Percentiles rank a stretch among this genome's conserved stretches.
These are phyloP conservation scores for Kodamaea hsintzibuensis DNA, from an alignment of 805 yeast species.

Conservation along the genomic window DNA sequence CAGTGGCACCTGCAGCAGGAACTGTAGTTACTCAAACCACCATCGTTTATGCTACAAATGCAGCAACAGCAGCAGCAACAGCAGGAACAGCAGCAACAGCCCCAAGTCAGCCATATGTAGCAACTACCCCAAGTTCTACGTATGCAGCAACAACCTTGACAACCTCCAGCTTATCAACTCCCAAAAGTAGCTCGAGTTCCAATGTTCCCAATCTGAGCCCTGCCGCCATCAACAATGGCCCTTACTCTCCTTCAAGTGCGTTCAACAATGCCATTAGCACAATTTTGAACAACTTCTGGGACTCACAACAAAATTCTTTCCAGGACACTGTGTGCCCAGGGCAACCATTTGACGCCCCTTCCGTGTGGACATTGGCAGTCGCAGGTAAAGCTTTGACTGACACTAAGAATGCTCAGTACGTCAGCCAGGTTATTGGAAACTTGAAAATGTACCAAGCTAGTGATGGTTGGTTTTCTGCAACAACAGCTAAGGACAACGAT, in stretches of 20 bases:
- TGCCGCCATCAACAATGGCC: neutral
- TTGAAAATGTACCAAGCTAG: constrained; percentile 10
- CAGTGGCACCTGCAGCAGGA: neutral
- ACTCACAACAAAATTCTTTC: constrained; percentile 11
- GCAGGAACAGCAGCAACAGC: neutral
- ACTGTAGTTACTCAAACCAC: neutral
- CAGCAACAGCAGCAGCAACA: neutral
- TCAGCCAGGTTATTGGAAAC: constrained; percentile 7
- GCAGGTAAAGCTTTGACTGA: constrained; percentile 14
- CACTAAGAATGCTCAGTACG: constrained; percentile 1
- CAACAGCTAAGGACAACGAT: constrained; percentile 12
- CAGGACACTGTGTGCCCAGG: constrained; percentile 10
- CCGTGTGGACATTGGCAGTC: constrained; percentile 17
- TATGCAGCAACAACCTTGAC: neutral
- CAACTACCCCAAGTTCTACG: neutral
- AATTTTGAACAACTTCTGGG: constrained; percentile 21
- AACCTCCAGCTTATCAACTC: neutral
- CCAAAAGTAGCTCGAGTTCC: neutral
- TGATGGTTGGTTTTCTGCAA: constrained; percentile 15
- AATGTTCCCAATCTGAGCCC: neutral
- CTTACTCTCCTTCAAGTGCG: constrained; percentile 9
- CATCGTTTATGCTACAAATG: neutral
- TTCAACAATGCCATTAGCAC: constrained; percentile 12
- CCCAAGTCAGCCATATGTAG: neutral
- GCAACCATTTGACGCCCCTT: constrained; percentile 8